Evolutionary conservation across 2,329 filamentous ascomycete species (phyloP).

Genomic region (Xylariaceae sp.): DNA sequence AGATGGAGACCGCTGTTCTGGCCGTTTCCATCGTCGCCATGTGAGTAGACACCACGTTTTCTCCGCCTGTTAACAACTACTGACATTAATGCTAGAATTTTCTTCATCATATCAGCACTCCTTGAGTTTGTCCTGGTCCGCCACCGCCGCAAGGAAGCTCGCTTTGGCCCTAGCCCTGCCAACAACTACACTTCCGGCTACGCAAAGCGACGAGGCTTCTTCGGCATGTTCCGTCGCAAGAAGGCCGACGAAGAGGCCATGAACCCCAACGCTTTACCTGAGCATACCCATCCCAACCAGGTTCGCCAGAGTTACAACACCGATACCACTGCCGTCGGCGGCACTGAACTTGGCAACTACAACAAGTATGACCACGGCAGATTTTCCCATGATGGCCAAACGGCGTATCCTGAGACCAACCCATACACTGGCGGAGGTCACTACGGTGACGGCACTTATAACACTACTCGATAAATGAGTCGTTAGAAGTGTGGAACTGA

Average conservation of each 20-base stretch:
- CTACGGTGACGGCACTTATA: slow-evolving; percentile 18
- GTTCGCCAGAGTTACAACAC: slow-evolving; percentile 37
- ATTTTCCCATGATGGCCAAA: slow-evolving; percentile 29
- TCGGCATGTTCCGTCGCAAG: slow-evolving; percentile 33
- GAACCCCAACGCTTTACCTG: slow-evolving; percentile 35
- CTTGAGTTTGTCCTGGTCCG: slow-evolving; percentile 67
- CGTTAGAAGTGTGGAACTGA: not conserved
- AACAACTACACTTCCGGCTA: slow-evolving; percentile 41
- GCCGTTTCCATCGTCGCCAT: slow-evolving; percentile 75
- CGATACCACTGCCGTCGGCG: slow-evolving; percentile 32
- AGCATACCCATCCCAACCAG: slow-evolving; percentile 34
- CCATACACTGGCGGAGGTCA: slow-evolving; percentile 19
- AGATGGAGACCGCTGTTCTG: slow-evolving; percentile 72
- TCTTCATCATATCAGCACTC: slow-evolving; percentile 71
- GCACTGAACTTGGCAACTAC: slow-evolving; percentile 15
- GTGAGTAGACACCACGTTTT: slow-evolving; percentile 42
- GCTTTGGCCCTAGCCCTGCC: slow-evolving; percentile 39
- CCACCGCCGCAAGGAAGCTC: slow-evolving; percentile 58
- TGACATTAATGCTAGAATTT: slow-evolving; percentile 47
- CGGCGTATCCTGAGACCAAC: slow-evolving; percentile 29
- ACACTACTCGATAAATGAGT: not conserved
- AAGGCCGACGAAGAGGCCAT: slow-evolving; percentile 15
- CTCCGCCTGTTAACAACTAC: not conserved
- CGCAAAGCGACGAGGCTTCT: slow-evolving; percentile 29
- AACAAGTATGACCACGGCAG: slow-evolving; percentile 32